Percentiles rank a stretch among this genome's conserved stretches.
Conservation (phyloP, 257 asterid species). For the Linaria vulgaris region DNA sequence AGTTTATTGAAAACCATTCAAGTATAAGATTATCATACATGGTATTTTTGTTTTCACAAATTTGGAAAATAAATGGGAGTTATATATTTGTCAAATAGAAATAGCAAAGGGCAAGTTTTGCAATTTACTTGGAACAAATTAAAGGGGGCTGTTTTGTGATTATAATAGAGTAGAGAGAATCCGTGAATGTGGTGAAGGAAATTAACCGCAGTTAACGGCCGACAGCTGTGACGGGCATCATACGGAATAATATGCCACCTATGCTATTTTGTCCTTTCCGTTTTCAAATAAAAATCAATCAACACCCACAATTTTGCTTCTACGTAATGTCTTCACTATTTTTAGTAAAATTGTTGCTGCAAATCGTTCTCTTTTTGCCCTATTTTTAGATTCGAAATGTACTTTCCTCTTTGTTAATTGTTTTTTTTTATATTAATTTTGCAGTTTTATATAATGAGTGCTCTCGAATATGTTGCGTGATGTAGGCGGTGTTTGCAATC, state of each 20-base stretch:
- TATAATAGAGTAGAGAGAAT: neutral
- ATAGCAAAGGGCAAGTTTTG: too few species aligned
- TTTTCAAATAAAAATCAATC: neutral
- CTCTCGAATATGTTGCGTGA: too few species aligned
- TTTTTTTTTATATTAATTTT: too few species aligned
- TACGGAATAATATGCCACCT: conserved; percentile 28
- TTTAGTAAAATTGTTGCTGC: neutral
- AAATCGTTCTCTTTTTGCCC: neutral
- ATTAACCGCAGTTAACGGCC: conserved; percentile 41
- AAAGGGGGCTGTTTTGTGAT: conserved; percentile 21
- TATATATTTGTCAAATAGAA: too few species aligned
- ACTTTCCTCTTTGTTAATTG: too few species aligned
- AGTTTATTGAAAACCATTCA: too few species aligned
- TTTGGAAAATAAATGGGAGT: too few species aligned
- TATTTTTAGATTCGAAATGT: neutral
- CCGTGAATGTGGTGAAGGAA: conserved; percentile 23
- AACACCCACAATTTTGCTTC: neutral
- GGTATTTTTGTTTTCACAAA: too few species aligned
- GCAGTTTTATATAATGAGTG: too few species aligned
- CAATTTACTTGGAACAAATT: neutral
- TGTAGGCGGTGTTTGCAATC: too few species aligned
- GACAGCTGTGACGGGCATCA: conserved; percentile 28
- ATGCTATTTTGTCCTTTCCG: conserved; percentile 9
- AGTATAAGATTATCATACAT: too few species aligned
- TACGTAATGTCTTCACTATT: neutral